Conservation (phyloP, 140 eudicot species). For the Oenanthe javanica region DNA sequence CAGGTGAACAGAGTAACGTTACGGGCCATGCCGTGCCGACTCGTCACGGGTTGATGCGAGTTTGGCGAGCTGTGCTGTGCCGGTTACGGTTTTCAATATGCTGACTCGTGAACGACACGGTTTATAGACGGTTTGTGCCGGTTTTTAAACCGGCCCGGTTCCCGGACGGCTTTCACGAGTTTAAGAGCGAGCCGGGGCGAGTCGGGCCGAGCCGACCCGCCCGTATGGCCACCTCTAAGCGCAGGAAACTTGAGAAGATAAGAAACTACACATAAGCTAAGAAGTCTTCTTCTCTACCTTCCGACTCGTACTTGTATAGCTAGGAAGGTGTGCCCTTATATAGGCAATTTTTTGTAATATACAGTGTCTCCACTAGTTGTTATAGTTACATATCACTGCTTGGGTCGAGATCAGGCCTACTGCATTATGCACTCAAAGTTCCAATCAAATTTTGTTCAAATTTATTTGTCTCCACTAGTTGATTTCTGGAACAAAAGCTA, state of each 20-base stretch:
- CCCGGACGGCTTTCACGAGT: too few species aligned
- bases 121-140: too few species aligned
- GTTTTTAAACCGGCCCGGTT: too few species aligned
- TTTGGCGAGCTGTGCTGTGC: too few species aligned
- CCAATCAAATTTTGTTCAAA: background rate
- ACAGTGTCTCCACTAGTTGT: constrained; percentile 11
- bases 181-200: too few species aligned
- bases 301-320: background rate
- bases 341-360: constrained; percentile 14
- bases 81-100: too few species aligned
- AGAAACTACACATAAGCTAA: background rate
- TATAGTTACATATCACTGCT: background rate
- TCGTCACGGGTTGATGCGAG: too few species aligned
- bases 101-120: too few species aligned
- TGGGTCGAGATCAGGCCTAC: constrained; percentile 9
- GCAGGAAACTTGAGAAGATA: background rate
- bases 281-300: background rate
- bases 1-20: too few species aligned
- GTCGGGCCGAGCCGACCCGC: too few species aligned
- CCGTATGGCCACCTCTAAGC: too few species aligned
- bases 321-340: constrained; percentile 4
- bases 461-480: background rate
- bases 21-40: too few species aligned
- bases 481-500: background rate
- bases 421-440: constrained; percentile 8